A percentile compares a stretch with the other conserved stretches of the same genome.
These are phyloP conservation scores for Globisporangium ultimum DNA, from an alignment of 352 stramenopile species.

Conservation along the genomic window DNA sequence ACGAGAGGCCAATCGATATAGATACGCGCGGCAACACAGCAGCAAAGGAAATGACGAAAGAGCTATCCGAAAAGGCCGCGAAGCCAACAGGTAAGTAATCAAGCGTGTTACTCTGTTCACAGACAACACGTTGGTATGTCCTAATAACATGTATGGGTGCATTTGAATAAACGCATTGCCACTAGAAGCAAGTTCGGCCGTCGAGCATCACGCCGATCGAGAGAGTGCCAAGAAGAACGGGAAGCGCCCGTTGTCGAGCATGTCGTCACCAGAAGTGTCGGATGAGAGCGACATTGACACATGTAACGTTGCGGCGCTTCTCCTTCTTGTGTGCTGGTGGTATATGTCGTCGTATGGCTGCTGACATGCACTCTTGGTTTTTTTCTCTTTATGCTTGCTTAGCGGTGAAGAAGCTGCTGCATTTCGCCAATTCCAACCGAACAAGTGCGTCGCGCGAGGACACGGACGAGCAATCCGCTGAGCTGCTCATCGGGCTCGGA, in stretches of 20 bases:
- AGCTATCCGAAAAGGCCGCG: background rate
- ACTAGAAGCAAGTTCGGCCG: background rate
- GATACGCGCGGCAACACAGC: background rate
- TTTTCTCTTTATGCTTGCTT: slow-evolving; percentile 5
- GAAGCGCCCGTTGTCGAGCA: background rate
- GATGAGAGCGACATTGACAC: slow-evolving; percentile 21
- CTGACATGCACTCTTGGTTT: too few relatives aligned
- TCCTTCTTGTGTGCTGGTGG: background rate
- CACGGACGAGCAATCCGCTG: slow-evolving; percentile 43
- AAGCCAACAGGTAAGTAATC: too few relatives aligned
- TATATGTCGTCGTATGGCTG: background rate
- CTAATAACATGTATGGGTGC: too few relatives aligned
- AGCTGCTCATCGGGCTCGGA: slow-evolving; percentile 55
- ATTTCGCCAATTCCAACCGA: slow-evolving; percentile 18
- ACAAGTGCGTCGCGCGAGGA: slow-evolving; percentile 16
- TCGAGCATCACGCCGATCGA: background rate
- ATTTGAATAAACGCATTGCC: too few relatives aligned
- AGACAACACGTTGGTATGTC: too few relatives aligned
- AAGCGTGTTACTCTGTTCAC: too few relatives aligned
- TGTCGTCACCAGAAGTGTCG: slow-evolving; percentile 1
- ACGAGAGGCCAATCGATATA: background rate
- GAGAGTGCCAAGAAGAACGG: background rate
- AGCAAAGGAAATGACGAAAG: background rate
- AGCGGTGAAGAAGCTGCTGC: slow-evolving; percentile 29
- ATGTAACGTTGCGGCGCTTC: too few relatives aligned